These are phyloP conservation scores for Biancaea sappan DNA, from an alignment of 306 rosid species.

Conservation along the genomic window DNA sequence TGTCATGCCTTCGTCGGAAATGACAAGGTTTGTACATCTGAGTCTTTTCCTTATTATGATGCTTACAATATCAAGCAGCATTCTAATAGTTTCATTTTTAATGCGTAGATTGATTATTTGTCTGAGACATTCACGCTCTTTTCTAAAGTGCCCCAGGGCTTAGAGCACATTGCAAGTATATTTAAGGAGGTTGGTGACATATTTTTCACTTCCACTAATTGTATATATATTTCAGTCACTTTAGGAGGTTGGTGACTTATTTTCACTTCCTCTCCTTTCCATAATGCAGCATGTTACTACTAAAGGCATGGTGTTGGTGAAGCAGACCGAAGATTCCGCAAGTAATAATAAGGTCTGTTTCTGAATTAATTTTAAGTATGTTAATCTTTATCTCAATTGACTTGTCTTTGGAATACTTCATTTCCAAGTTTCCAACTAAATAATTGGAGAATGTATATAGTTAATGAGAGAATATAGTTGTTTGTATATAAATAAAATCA, in stretches of 20 bases:
- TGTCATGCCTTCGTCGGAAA: constrained; percentile 80
- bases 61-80: not conserved
- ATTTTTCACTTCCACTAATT: too few relatives aligned
- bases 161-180: constrained; percentile 73
- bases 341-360: constrained; percentile 70
- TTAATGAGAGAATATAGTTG: too few relatives aligned
- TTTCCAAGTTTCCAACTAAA: too few relatives aligned
- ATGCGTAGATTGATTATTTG: constrained; percentile 69
- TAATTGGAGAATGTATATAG: too few relatives aligned
- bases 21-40: constrained; percentile 57
- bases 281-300: constrained; percentile 75
- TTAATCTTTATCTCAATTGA: too few relatives aligned
- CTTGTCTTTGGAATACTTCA: too few relatives aligned
- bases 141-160: constrained; percentile 76
- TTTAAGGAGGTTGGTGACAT: constrained; percentile 69
- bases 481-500: too few relatives aligned
- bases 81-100: constrained; percentile 19
- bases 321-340: constrained; percentile 86
- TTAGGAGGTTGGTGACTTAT: constrained; percentile 69
- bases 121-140: constrained; percentile 88
- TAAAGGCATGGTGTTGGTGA: constrained; percentile 81
- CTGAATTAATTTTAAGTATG: not conserved
- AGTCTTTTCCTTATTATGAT: not conserved
- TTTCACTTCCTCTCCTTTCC: constrained; percentile 25
- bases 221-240: too few relatives aligned